A percentile compares a stretch with the other conserved stretches of the same genome.
Evolutionary conservation across 2,329 filamentous ascomycete species (phyloP).

Genomic region (Coniochaeta sp.): DNA sequence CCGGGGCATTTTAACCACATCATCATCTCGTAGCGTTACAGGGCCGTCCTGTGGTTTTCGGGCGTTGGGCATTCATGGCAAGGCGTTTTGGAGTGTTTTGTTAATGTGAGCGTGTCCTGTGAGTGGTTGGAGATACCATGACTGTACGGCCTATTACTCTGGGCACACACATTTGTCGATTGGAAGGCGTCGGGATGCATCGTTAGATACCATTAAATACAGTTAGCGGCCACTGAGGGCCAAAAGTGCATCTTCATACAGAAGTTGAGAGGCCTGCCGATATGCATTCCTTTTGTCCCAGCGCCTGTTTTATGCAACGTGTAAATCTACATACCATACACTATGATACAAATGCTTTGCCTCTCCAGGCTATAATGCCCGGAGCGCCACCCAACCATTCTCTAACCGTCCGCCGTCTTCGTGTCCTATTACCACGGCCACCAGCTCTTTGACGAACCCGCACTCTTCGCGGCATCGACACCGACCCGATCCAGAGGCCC

Average conservation of each 20-base stretch:
- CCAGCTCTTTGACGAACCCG: constrained; percentile 34
- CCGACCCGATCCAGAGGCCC: constrained; percentile 45
- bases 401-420: too few relatives aligned
- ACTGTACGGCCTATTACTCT: too few relatives aligned
- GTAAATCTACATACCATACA: neutral
- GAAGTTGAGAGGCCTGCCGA: neutral
- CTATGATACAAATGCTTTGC: constrained; percentile 1
- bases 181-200: too few relatives aligned
- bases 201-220: neutral
- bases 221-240: neutral
- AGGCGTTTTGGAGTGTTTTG: neutral
- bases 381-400: too few relatives aligned
- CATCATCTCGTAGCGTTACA: constrained; percentile 50
- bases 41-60: too few relatives aligned
- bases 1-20: constrained; percentile 80
- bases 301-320: neutral
- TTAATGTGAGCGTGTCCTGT: neutral
- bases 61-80: too few relatives aligned
- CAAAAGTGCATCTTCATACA: neutral
- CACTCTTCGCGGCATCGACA: constrained; percentile 21
- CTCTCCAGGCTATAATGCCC: neutral
- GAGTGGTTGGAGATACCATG: too few relatives aligned
- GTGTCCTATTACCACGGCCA: constrained; percentile 34
- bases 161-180: too few relatives aligned
- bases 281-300: neutral